A percentile compares a stretch with the other conserved stretches of the same genome.
phyloP scores from a whole-genome alignment of 306 rosid genomes.

The Ceratonia siliqua region DNA sequence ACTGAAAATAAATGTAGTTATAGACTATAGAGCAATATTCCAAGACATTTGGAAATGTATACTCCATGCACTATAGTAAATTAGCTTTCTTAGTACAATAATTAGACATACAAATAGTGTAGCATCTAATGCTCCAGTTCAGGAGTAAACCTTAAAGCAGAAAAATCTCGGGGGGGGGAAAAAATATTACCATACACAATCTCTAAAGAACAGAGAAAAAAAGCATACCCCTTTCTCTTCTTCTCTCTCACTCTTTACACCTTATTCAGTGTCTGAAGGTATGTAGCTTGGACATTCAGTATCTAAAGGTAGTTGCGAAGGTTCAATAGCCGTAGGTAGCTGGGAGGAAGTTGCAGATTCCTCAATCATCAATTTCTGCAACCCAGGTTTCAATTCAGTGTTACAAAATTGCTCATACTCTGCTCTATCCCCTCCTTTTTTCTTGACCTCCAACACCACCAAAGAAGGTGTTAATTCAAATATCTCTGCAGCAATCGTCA shows the following conservation, averaged over 20 bases:
- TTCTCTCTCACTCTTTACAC: conserved; percentile 22
- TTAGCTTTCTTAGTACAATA: conserved; percentile 42
- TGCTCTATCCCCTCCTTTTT: conserved; percentile 76
- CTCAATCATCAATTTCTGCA: conserved; percentile 61
- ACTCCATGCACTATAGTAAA: conserved; percentile 38
- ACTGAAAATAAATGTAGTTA: not conserved
- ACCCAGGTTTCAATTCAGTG: conserved; percentile 62
- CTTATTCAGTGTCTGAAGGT: conserved; percentile 30
- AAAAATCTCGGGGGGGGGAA: conserved; percentile 19
- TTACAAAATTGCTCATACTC: conserved; percentile 75
- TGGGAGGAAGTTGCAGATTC: conserved; percentile 51
- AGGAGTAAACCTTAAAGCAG: conserved; percentile 41
- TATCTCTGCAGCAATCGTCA: conserved; percentile 84
- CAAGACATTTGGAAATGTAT: conserved; percentile 19
- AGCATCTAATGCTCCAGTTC: conserved; percentile 39
- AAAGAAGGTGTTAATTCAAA: conserved; percentile 76
- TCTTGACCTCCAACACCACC: conserved; percentile 89
- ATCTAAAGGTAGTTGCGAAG: conserved; percentile 15
- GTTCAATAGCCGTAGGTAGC: conserved; percentile 34
- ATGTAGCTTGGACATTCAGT: not conserved
- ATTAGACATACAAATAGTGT: conserved; percentile 33
- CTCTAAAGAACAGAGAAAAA: conserved; percentile 11
- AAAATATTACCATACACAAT: conserved; percentile 46
- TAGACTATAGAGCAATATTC: not conserved
- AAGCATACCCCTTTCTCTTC: conserved; percentile 42